Evolutionary conservation across 2,329 filamentous ascomycete species (phyloP).

Genomic region (Helminthosporium solani): DNA sequence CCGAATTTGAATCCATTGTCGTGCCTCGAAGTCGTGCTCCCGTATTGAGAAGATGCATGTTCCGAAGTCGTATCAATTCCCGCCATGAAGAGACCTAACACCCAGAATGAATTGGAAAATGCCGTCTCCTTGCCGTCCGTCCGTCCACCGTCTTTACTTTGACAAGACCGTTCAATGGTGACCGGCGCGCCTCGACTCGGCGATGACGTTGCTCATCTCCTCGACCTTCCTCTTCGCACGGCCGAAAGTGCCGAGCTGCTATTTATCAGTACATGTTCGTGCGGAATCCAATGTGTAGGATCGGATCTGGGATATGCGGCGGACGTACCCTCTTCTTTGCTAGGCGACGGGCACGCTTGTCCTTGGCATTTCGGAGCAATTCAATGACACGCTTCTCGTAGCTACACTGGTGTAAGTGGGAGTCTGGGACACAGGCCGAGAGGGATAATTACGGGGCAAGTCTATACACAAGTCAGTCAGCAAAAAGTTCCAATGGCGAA

Average conservation of each 20-base stretch:
- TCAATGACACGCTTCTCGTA: slow-evolving; percentile 98
- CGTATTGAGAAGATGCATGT: slow-evolving; percentile 25
- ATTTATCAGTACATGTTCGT: slow-evolving; percentile 26
- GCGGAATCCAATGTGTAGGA: background rate
- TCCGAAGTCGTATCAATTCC: slow-evolving; percentile 32
- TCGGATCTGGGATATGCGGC: slow-evolving; percentile 4
- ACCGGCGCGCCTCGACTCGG: slow-evolving; percentile 81
- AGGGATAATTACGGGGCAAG: slow-evolving; percentile 41
- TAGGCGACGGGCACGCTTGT: slow-evolving; percentile 98
- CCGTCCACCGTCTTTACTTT: slow-evolving; percentile 14
- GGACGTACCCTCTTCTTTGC: slow-evolving; percentile 93
- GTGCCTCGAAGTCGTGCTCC: slow-evolving; percentile 38
- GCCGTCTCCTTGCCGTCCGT: background rate
- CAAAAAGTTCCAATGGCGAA: too few species aligned
- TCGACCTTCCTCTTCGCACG: slow-evolving; percentile 99
- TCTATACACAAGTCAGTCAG: slow-evolving; percentile 26
- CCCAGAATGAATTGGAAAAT: slow-evolving; percentile 39
- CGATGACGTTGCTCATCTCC: slow-evolving; percentile 96
- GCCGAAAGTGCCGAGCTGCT: slow-evolving; percentile 92
- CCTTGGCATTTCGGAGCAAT: slow-evolving; percentile 97
- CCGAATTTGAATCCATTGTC: slow-evolving; percentile 27
- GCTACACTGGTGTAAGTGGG: slow-evolving; percentile 18
- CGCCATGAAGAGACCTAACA: slow-evolving; percentile 39
- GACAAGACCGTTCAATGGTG: slow-evolving; percentile 57
- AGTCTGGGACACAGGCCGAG: background rate